Evolutionary conservation across 108 stramenopile genomes (phyloP).

Genomic region (Cyclotella baltica): DNA sequence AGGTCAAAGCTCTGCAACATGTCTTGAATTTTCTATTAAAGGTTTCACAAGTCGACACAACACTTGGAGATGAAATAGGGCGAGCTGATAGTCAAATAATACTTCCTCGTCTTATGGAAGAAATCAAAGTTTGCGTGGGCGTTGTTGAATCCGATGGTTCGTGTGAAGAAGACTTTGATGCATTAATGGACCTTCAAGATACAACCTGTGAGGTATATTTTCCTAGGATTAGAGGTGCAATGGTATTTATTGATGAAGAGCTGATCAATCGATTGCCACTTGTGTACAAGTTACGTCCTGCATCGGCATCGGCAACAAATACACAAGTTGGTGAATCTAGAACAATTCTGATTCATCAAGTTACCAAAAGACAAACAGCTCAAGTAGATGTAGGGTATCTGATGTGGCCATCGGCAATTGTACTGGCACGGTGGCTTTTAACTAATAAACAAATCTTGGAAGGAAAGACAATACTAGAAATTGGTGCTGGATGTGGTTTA

Average conservation of each 20-base stretch:
- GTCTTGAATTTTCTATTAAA: constrained; percentile 33
- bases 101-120: constrained; percentile 49
- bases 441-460: constrained; percentile 50
- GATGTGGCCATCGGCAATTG: constrained; percentile 89
- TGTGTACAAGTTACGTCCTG: constrained; percentile 50
- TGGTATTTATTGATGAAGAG: constrained; percentile 68
- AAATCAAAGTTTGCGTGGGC: constrained; percentile 22
- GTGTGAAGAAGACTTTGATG: constrained; percentile 67
- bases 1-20: constrained; percentile 29
- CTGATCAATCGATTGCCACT: constrained; percentile 67
- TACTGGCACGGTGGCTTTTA: constrained; percentile 72
- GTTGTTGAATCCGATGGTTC: constrained; percentile 28
- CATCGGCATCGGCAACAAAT: not conserved
- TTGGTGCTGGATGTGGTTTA: constrained; percentile 84
- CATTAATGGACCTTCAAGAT: constrained; percentile 78
- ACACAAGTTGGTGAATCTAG: constrained; percentile 11
- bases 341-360: constrained; percentile 74
- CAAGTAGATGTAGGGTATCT: constrained; percentile 90
- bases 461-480: constrained; percentile 56
- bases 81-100: constrained; percentile 61
- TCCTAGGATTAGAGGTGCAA: constrained; percentile 19
- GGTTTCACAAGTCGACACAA: constrained; percentile 60
- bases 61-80: constrained; percentile 70
- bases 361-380: constrained; percentile 70
- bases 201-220: constrained; percentile 70